Base-by-base conservation (phyloP, 2,329 filamentous ascomycete species). In the Fusarium hainanense region DNA sequence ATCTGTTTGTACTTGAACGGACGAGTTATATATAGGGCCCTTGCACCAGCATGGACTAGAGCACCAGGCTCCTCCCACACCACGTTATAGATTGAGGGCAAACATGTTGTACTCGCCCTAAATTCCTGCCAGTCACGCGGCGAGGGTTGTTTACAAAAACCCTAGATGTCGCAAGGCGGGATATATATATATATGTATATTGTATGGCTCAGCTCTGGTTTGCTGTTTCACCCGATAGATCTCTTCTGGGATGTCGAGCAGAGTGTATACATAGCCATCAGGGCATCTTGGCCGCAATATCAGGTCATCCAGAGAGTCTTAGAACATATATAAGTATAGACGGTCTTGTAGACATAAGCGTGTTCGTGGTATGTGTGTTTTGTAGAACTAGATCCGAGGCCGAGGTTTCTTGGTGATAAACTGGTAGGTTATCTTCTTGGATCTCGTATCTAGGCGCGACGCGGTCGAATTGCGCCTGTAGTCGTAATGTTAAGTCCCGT, bases 1-100 rank as follows among this genome's bases (percentile, higher is more conserved):
- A 37, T 37, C 18, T 9, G n/a, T 37, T n/a, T 9, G 3, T n/a
- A 11, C 34, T 37, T 37, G 34, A n/a, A 37, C 18, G 34, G 34
- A 12, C 34, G n/a, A n/a, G 34, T 37, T 12, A 37, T 37, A 37
- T 37, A 37, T 37, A 37, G 18, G 10, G 34, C 2, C 34, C 18
- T 0, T 7, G 12, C 34, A 37, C 18, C 10, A 6, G 34, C 10
- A 37, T n/a, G 18, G 34, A n/a, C 18, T n/a, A 37, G 34, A 4
- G 34, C 18, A 3, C 9, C 34, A 37, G 1, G 18, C 18, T 37
- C 34, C 3, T 37, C 6, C 9, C 18, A n/a, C 5, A 3, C 18
- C 34, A n/a, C 9, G 18, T 3, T n/a, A 37, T 0, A 10, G 18
- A 5, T 37, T 37, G 0, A 37, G 2, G 0, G 16, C 34, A 6